Evolutionary conservation across 78 protist species (phyloP), one percentile per base, ranked within the genome.

Genomic region (Cavenderia fasciculata): DNA sequence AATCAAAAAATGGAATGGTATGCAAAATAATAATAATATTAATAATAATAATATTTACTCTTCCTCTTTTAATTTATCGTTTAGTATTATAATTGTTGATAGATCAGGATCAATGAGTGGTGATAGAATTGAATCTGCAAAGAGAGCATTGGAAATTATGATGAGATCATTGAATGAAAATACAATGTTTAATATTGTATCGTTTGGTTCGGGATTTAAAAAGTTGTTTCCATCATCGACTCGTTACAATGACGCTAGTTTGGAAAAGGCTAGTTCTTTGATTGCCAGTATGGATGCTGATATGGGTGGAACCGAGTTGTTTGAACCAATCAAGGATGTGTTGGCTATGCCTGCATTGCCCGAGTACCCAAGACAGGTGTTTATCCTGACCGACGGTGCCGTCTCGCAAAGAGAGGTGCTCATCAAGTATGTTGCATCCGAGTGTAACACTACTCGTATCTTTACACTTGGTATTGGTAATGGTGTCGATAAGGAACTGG

Each of bases 291-390:
- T 70, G n/a, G 21, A n/a, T 51, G 78, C 77, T 1, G 3, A 85
- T 52, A 4, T 85, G 8, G 92, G 92, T 25, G 92, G 92, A 1
- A 85, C 92, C 47, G 44, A 40, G 7, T 16, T 72, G 4, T 46
- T 16, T 4, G 16, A 40, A 23, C 78, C 78, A 21, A 11, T 72
- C 12, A 72, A 10, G 38, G 4, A 16, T 25, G 46, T 72, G 10
- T 19, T 72, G 16, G 6, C 27, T 6, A n/a, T 10, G 4, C 18
- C 56, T 6, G 10, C 31, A 2, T 3, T 19, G 10, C 40, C 1
- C 19, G 59, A 57, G 23, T 40, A 46, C n/a, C 61, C 78, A 2
- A 7, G 78, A 43, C 78, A 72, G 29, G 46, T 72, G 1, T 44
- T 72, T 18, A 31, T 72, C 25, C 21, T 72, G 78, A 72, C 78